These are phyloP conservation scores for Tagetes patula DNA, from an alignment of 129 eudicot species.

Conservation along the genomic window DNA sequence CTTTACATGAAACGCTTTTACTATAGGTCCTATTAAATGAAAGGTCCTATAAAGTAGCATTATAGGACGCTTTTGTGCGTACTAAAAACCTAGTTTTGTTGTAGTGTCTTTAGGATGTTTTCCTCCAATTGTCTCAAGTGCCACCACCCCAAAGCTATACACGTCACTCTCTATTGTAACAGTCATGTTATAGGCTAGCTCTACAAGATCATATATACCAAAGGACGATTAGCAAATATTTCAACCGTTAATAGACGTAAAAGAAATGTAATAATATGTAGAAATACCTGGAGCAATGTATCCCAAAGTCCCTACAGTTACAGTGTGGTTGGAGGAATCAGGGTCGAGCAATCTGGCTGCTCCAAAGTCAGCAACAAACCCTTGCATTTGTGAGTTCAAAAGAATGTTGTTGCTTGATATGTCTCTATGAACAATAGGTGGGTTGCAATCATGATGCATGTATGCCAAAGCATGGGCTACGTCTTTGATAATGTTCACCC, in stretches of 20 bases:
- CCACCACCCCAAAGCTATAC: conserved; percentile 27
- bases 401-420: conserved; percentile 24
- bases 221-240: not conserved
- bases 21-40: no score
- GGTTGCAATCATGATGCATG: conserved; percentile 31
- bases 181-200: conserved; percentile 18
- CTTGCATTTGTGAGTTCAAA: conserved; percentile 20
- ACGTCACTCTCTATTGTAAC: conserved; percentile 18
- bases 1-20: no score
- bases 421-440: not conserved
- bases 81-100: no score
- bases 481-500: conserved; percentile 38
- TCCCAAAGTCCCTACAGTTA: conserved; percentile 11
- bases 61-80: no score
- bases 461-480: conserved; percentile 41
- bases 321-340: conserved; percentile 17
- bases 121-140: conserved; percentile 26
- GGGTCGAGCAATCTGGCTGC: not conserved
- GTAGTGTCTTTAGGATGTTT: conserved; percentile 17
- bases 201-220: not conserved
- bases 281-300: conserved; percentile 24
- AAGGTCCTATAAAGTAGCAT: not conserved
- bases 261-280: not conserved
- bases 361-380: conserved; percentile 24
- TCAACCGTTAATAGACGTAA: not conserved